A percentile compares a stretch with the other conserved stretches of the same genome.
Conservation (phyloP, 2,329 filamentous ascomycete genomes). For the Cladorrhinum sp. region DNA sequence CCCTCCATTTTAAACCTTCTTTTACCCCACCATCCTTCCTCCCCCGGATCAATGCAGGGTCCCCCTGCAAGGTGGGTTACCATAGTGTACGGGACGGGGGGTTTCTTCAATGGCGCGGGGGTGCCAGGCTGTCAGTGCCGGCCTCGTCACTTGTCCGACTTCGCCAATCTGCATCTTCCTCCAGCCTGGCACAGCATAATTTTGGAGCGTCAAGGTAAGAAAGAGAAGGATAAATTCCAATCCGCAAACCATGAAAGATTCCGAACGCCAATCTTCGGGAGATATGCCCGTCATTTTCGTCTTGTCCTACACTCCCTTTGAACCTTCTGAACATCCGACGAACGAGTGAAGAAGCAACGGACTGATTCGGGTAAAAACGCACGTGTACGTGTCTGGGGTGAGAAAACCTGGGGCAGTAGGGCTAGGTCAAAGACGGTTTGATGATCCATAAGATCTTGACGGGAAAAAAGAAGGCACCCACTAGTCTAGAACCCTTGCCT, state of each 20-base stretch:
- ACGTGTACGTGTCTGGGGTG: not conserved
- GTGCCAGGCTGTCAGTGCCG: not conserved
- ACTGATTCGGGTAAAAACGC: too few species aligned
- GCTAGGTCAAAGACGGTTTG: not conserved
- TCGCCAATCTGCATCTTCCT: conserved; percentile 20
- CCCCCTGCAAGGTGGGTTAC: not conserved
- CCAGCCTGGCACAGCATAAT: not conserved
- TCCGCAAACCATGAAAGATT: not conserved
- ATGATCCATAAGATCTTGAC: not conserved
- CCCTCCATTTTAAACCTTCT: not conserved
- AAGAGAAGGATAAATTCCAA: not conserved
- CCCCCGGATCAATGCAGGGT: conserved; percentile 1
- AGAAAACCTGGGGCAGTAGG: not conserved
- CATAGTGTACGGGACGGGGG: not conserved
- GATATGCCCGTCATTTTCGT: not conserved
- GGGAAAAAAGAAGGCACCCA: too few species aligned
- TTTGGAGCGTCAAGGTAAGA: not conserved
- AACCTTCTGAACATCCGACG: not conserved
- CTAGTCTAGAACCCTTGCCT: not conserved
- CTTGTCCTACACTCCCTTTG: not conserved
- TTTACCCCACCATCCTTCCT: not conserved
- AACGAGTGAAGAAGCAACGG: not conserved
- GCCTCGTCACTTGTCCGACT: conserved; percentile 13
- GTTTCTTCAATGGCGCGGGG: not conserved
- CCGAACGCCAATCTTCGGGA: not conserved